These are phyloP conservation scores for Solanum acaule DNA, from an alignment of 257 asterid genomes.

Conservation along the genomic window DNA sequence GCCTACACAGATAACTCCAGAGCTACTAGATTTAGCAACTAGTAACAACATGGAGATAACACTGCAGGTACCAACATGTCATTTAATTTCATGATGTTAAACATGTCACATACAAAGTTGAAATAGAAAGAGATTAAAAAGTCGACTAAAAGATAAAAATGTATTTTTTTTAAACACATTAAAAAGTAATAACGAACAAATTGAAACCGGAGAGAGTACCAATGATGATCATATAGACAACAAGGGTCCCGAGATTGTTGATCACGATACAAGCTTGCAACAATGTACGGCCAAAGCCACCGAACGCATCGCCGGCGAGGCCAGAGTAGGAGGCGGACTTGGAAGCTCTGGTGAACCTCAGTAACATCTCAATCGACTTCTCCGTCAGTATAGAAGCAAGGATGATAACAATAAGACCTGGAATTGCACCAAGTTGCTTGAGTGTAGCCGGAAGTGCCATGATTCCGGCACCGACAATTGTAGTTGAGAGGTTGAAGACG, in stretches of 20 bases:
- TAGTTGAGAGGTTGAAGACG: constrained; percentile 75
- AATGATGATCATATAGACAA: constrained; percentile 80
- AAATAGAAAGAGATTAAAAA: not conserved
- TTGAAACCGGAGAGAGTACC: constrained; percentile 15
- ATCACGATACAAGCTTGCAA: constrained; percentile 63
- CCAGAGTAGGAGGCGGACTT: constrained; percentile 63
- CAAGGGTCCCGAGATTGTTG: constrained; percentile 66
- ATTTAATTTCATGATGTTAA: not conserved
- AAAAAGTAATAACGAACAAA: not conserved
- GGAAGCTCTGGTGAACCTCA: constrained; percentile 61
- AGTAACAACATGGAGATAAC: not conserved
- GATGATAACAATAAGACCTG: constrained; percentile 53
- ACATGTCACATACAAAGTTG: not conserved
- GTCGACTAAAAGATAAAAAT: not conserved
- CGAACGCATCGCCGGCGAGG: constrained; percentile 57
- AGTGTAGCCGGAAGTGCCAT: constrained; percentile 89
- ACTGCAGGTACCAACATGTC: not conserved
- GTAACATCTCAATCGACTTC: constrained; percentile 63
- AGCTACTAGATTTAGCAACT: not conserved
- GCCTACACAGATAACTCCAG: not conserved
- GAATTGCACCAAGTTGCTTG: constrained; percentile 63
- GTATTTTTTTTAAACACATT: not conserved
- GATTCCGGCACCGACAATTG: constrained; percentile 84
- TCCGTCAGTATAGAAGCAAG: constrained; percentile 66
- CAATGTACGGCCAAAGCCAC: constrained; percentile 48